Percentiles rank a stretch among this genome's conserved stretches.
These are phyloP conservation scores for Ganoderma resinaceum DNA, from an alignment of 1,284 basidiomycete species.

Conservation along the genomic window DNA sequence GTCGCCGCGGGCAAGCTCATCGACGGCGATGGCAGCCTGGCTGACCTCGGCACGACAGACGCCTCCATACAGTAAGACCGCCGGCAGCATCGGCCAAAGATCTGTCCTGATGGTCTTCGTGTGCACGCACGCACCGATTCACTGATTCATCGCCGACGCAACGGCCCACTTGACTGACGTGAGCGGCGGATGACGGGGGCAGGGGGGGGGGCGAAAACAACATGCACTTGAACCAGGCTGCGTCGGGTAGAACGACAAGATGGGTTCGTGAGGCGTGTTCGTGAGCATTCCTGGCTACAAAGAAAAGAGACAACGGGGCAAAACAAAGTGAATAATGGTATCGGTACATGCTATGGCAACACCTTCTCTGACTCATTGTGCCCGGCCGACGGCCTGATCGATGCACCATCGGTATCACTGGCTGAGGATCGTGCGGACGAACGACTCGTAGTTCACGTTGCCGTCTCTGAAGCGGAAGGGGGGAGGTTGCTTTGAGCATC, in stretches of 20 bases:
- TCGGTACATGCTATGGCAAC: constrained; percentile 24
- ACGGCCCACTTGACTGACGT: too few species aligned
- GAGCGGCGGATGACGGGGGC: background rate
- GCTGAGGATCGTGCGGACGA: constrained; percentile 90
- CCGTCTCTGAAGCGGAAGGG: constrained; percentile 72
- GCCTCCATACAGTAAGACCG: too few species aligned
- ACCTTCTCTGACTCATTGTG: constrained; percentile 19
- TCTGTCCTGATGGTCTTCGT: too few species aligned
- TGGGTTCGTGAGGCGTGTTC: background rate
- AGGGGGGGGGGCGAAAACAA: background rate
- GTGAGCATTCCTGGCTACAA: constrained; percentile 16
- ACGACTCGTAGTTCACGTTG: constrained; percentile 97
- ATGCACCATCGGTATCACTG: constrained; percentile 54
- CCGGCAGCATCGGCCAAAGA: too few species aligned
- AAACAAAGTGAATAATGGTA: constrained; percentile 24
- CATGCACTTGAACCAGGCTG: too few species aligned
- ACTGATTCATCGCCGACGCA: too few species aligned
- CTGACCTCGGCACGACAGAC: too few species aligned
- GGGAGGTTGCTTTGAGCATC: background rate
- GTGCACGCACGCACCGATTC: too few species aligned
- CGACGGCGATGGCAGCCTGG: too few species aligned
- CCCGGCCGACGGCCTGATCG: background rate
- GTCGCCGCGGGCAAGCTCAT: too few species aligned
- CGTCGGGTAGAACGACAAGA: too few species aligned
- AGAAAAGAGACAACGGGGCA: constrained; percentile 24